Evolutionary conservation across 2,329 filamentous ascomycete genomes (phyloP).

Genomic region (Sordariomycetes sp.): DNA sequence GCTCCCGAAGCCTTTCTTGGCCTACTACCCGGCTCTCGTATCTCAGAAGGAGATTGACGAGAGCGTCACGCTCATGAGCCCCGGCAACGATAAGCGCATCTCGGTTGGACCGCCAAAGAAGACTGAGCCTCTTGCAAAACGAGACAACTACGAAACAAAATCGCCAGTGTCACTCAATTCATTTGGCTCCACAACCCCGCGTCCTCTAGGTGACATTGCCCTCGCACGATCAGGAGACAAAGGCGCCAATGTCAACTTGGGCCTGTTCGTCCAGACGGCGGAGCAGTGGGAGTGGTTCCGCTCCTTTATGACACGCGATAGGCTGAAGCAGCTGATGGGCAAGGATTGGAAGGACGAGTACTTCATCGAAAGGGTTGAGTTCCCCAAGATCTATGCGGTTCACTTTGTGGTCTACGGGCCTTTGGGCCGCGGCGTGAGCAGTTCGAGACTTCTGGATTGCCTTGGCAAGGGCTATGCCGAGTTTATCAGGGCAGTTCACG

Average conservation of each 20-base stretch:
- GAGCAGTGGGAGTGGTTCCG: conserved; percentile 37
- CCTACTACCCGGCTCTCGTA: conserved; percentile 13
- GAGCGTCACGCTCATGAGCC: conserved; percentile 9
- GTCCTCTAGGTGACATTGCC: conserved; percentile 18
- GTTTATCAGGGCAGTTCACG: conserved; percentile 26
- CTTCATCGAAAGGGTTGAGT: conserved; percentile 38
- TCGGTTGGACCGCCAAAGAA: conserved; percentile 9
- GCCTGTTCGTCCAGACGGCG: conserved; percentile 31
- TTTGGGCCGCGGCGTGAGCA: conserved; percentile 35
- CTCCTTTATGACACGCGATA: conserved; percentile 26
- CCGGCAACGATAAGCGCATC: conserved; percentile 5
- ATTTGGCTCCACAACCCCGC: conserved; percentile 11
- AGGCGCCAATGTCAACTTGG: conserved; percentile 31
- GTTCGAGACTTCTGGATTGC: conserved; percentile 33
- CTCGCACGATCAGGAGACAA: conserved; percentile 28
- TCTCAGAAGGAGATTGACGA: conserved; percentile 21
- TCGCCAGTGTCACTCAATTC: conserved; percentile 6
- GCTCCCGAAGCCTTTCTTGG: conserved; percentile 14
- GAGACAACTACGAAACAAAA: conserved; percentile 9
- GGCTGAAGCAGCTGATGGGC: conserved; percentile 24
- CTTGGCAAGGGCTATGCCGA: conserved; percentile 44
- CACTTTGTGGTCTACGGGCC: conserved; percentile 41
- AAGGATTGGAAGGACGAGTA: conserved; percentile 18
- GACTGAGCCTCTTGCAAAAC: conserved; percentile 7
- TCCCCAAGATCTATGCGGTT: conserved; percentile 32